Evolutionary conservation across 2,329 filamentous ascomycete species (phyloP).

Genomic region (Scytalidium sp.): DNA sequence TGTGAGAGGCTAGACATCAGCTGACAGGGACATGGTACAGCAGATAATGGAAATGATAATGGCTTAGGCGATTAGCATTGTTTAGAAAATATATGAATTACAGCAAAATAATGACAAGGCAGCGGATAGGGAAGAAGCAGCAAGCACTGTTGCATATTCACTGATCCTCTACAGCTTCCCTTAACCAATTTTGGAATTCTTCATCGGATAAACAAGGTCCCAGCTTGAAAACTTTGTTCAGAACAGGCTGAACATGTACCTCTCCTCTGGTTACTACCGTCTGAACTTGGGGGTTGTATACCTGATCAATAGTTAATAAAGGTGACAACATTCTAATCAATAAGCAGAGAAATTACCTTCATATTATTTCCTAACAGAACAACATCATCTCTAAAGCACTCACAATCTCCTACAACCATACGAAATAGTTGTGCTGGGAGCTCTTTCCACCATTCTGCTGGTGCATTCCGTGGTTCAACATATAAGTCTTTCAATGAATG

Average conservation of each 20-base stretch:
- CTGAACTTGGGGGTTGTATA: neutral
- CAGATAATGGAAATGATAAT: no score
- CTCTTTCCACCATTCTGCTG: constrained; percentile 48
- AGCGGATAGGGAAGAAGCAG: no score
- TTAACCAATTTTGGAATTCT: neutral
- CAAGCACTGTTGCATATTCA: no score
- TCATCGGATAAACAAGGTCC: neutral
- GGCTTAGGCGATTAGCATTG: no score
- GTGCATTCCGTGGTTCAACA: constrained; percentile 45
- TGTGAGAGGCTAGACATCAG: no score
- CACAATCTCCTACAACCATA: constrained; percentile 50
- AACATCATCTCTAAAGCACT: constrained; percentile 55
- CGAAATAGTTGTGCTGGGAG: constrained; percentile 47
- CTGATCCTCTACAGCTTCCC: neutral
- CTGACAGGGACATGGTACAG: no score
- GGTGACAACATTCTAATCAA: neutral
- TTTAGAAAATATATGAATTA: no score
- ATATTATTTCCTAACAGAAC: neutral
- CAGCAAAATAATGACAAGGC: no score
- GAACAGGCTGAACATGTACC: neutral
- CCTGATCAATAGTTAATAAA: neutral
- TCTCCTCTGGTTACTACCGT: neutral
- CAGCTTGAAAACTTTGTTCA: neutral
- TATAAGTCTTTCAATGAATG: constrained; percentile 30
- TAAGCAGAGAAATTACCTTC: neutral